These are phyloP conservation scores for Besnoitia besnoiti DNA, from an alignment of 169 alveolate species.

Conservation along the genomic window DNA sequence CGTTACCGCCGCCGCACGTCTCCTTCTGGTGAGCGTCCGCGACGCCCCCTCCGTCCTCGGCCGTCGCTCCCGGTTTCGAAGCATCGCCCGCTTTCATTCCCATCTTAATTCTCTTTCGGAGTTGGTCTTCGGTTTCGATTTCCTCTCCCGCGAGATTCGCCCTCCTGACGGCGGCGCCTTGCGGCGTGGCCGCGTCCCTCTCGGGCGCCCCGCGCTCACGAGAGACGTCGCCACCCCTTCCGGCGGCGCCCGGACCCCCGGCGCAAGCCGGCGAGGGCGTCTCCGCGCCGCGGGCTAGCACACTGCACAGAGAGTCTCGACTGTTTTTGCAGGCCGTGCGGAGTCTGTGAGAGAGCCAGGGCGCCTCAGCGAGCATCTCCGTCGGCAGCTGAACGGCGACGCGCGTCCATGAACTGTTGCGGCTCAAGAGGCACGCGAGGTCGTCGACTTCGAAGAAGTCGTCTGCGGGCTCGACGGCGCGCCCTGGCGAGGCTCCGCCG, in stretches of 20 bases:
- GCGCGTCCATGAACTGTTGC: background rate
- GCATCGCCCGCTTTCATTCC: background rate
- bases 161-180: background rate
- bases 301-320: too few relatives aligned
- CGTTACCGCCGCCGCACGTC: too few relatives aligned
- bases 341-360: conserved; percentile 12
- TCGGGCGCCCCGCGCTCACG: too few relatives aligned
- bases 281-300: too few relatives aligned
- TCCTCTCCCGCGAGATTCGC: background rate
- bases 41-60: background rate
- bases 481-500: background rate
- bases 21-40: background rate
- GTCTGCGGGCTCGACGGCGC: background rate
- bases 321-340: background rate
- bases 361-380: conserved; percentile 11
- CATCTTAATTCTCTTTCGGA: background rate
- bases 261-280: too few relatives aligned
- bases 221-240: too few relatives aligned
- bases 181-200: too few relatives aligned
- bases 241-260: too few relatives aligned
- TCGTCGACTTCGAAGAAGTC: conserved; percentile 12
- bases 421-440: background rate
- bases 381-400: conserved; percentile 1
- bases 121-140: background rate
- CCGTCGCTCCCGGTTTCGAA: background rate